These are phyloP conservation scores for Kuraishia hungarica DNA, from an alignment of 805 yeast genomes.

Conservation along the genomic window DNA sequence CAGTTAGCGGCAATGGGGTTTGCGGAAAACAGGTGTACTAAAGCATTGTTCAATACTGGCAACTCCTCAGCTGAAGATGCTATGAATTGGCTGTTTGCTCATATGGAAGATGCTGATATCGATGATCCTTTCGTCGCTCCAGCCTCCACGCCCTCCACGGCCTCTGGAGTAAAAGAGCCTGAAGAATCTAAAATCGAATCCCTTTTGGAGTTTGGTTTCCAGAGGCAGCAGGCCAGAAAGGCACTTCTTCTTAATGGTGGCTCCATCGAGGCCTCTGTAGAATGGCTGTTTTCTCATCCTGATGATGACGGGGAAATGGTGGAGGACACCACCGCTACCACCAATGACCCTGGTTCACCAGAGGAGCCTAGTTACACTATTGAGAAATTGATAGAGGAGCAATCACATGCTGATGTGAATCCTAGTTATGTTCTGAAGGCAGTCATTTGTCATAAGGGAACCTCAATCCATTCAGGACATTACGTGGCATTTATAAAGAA, in stretches of 20 bases:
- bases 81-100: slow-evolving; percentile 84
- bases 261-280: slow-evolving; percentile 72
- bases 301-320: slow-evolving; percentile 62
- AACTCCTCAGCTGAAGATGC: slow-evolving; percentile 61
- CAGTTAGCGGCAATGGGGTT: slow-evolving; percentile 83
- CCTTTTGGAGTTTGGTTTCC: slow-evolving; percentile 73
- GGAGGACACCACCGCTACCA: slow-evolving; percentile 8
- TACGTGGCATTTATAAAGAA: slow-evolving; percentile 66
- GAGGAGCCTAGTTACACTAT: slow-evolving; percentile 3
- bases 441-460: slow-evolving; percentile 83
- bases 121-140: slow-evolving; percentile 50
- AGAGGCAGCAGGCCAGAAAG: slow-evolving; percentile 53
- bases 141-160: slow-evolving; percentile 1
- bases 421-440: slow-evolving; percentile 45
- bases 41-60: slow-evolving; percentile 69
- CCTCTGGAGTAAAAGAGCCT: slow-evolving; percentile 10
- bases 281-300: slow-evolving; percentile 83
- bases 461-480: slow-evolving; percentile 86
- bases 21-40: slow-evolving; percentile 50
- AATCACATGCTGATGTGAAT: background rate
- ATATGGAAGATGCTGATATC: slow-evolving; percentile 77
- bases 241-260: slow-evolving; percentile 55
- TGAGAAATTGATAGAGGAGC: slow-evolving; percentile 3
- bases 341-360: background rate
- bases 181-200: slow-evolving; percentile 33